A percentile compares a stretch with the other conserved stretches of the same genome.
Conservation (phyloP, 2,329 filamentous ascomycete species). For the Cladosporium oxysporum region DNA sequence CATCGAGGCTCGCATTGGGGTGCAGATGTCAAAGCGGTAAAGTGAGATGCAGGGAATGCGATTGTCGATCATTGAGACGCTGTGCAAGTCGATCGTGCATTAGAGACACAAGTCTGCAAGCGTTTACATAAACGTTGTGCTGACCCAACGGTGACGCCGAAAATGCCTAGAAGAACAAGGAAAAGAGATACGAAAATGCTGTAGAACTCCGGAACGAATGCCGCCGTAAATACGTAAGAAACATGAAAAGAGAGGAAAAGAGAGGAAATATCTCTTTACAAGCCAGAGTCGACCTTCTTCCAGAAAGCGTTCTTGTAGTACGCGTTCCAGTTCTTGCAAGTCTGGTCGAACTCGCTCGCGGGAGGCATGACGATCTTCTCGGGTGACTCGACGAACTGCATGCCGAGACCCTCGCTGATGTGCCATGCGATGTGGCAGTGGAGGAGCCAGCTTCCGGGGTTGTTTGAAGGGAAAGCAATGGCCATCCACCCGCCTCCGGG, state of each 20-base stretch:
- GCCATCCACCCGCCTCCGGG: slow-evolving; percentile 49
- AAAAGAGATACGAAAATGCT: slow-evolving; percentile 3
- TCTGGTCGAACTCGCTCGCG: slow-evolving; percentile 26
- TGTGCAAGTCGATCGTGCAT: background rate
- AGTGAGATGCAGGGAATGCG: background rate
- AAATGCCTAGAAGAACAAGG: background rate
- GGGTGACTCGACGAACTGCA: slow-evolving; percentile 33
- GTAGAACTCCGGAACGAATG: background rate
- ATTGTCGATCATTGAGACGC: background rate
- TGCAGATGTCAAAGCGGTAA: background rate
- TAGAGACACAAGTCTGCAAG: background rate
- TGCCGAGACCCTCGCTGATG: slow-evolving; percentile 29
- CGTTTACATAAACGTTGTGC: background rate
- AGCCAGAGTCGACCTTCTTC: slow-evolving; percentile 33
- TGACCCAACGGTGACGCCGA: background rate
- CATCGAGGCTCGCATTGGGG: background rate
- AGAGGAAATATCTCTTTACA: slow-evolving; percentile 19
- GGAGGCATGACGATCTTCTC: slow-evolving; percentile 24
- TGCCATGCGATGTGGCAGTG: slow-evolving; percentile 34
- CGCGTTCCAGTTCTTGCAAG: slow-evolving; percentile 29
- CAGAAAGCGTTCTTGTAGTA: slow-evolving; percentile 25
- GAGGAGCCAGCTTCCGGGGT: slow-evolving; percentile 52
- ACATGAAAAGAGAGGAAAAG: background rate
- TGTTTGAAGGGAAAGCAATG: slow-evolving; percentile 53
- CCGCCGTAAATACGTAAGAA: background rate